Evolutionary conservation across 2,329 filamentous ascomycete species (phyloP).

Genomic region (Eurotiales sp.): DNA sequence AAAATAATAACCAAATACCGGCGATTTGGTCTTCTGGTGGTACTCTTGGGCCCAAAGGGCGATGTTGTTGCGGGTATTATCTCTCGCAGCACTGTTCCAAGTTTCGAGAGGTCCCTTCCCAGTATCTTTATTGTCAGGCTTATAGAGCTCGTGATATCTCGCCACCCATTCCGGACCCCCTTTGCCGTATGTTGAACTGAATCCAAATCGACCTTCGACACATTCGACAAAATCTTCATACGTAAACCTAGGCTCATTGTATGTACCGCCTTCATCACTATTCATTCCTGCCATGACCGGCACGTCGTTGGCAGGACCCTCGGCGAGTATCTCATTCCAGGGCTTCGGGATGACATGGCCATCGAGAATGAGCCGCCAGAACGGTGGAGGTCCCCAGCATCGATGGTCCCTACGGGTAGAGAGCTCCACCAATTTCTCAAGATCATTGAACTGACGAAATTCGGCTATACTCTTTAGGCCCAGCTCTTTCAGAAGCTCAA

Average conservation of each 20-base stretch:
- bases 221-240: background rate
- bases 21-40: background rate
- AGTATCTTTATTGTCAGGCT: background rate
- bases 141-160: background rate
- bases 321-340: background rate
- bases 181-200: background rate
- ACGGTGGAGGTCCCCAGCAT: background rate
- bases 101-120: background rate
- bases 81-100: background rate
- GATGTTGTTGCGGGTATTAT: background rate
- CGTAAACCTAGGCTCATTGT: background rate
- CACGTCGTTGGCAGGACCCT: background rate
- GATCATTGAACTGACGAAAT: too few species aligned
- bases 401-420: background rate
- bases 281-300: background rate
- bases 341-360: background rate
- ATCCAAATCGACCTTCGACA: background rate
- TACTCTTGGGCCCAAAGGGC: background rate
- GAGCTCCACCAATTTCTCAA: background rate
- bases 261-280: background rate
- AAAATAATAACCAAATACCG: background rate
- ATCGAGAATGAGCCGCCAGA: background rate
- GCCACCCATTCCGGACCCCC: background rate
- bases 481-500: background rate
- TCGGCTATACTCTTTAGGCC: background rate